phyloP scores from a whole-genome alignment of 192 early-diverging fungal species.

The Coemansia sp. region DNA sequence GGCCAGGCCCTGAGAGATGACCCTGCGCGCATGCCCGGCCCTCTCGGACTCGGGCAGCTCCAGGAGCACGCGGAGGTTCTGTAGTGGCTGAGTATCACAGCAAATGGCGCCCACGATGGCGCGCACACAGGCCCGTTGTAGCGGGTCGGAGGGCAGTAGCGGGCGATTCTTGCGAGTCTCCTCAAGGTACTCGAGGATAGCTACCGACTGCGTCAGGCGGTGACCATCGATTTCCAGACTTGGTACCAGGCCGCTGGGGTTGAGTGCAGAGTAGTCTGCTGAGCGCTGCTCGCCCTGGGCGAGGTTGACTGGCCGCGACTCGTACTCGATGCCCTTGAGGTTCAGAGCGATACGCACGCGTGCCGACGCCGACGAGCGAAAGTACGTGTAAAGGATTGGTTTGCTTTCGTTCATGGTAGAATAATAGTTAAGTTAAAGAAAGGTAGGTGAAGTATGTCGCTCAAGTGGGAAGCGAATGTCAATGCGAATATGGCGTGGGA shows the following conservation, averaged over 20 bases:
- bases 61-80: slow-evolving; percentile 77
- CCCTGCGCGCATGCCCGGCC: slow-evolving; percentile 33
- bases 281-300: slow-evolving; percentile 71
- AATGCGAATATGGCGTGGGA: not conserved
- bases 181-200: slow-evolving; percentile 90
- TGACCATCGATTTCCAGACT: slow-evolving; percentile 64
- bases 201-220: slow-evolving; percentile 65
- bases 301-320: slow-evolving; percentile 68
- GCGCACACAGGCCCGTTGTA: slow-evolving; percentile 68
- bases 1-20: slow-evolving; percentile 68
- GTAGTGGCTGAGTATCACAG: slow-evolving; percentile 86
- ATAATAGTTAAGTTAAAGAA: not conserved
- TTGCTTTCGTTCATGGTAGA: slow-evolving; percentile 4
- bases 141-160: slow-evolving; percentile 74
- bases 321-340: slow-evolving; percentile 77
- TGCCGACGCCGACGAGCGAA: slow-evolving; percentile 73
- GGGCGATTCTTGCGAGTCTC: slow-evolving; percentile 69
- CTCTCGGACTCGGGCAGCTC: slow-evolving; percentile 61
- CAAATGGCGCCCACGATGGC: slow-evolving; percentile 71
- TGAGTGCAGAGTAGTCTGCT: slow-evolving; percentile 62
- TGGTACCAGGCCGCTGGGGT: slow-evolving; percentile 74
- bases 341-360: slow-evolving; percentile 76
- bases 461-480: not conserved
- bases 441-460: not conserved
- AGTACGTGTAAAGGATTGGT: slow-evolving; percentile 76